phyloP scores from a whole-genome alignment of 2,329 filamentous ascomycete species.

The Penicillium occitanis region DNA sequence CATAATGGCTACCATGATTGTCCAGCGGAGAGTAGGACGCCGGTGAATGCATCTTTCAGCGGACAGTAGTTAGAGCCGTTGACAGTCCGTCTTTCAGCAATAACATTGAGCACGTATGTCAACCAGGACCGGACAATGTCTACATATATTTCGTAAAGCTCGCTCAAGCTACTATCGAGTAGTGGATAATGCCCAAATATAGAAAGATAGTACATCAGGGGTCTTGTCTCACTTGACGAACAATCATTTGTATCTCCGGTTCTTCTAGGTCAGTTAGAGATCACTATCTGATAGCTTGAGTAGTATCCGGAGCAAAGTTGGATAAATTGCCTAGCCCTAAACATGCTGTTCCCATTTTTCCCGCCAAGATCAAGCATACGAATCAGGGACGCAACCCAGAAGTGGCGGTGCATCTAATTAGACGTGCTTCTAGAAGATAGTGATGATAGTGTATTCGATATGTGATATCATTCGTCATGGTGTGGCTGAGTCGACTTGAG shows the following conservation, averaged over 20 bases:
- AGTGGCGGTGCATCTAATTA: neutral
- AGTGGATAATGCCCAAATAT: neutral
- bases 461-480: neutral
- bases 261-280: neutral
- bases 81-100: neutral
- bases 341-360: neutral
- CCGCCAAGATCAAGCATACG: neutral
- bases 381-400: neutral
- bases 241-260: neutral
- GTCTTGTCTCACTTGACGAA: neutral
- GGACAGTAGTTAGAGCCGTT: neutral
- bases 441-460: neutral
- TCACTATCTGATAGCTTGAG: neutral
- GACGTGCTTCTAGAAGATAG: neutral
- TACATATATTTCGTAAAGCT: neutral
- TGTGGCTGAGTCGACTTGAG: neutral
- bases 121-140: neutral
- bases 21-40: neutral
- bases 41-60: neutral
- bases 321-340: neutral
- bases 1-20: neutral
- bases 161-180: neutral
- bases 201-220: neutral
- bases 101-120: neutral
- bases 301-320: neutral